Conservation (phyloP, 768 basidiomycete genomes). For the Tricholoma matsutake region DNA sequence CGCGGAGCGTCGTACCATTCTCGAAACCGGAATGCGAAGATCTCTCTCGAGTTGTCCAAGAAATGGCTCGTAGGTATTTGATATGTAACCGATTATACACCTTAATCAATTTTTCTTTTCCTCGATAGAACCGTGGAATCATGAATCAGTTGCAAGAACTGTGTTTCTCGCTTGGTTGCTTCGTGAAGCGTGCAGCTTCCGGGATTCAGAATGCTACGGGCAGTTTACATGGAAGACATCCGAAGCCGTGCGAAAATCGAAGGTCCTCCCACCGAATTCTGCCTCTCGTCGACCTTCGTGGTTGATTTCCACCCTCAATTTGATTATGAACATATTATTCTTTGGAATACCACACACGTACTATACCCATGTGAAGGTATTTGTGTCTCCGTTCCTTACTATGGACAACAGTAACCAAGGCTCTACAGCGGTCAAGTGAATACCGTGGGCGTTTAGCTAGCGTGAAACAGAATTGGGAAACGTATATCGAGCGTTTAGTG, state of each 20-base stretch:
- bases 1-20: slow-evolving; percentile 46
- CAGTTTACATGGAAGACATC: slow-evolving; percentile 35
- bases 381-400: neutral
- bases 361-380: slow-evolving; percentile 43
- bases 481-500: slow-evolving; percentile 47
- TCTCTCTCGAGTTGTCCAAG: slow-evolving; percentile 36
- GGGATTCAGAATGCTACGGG: slow-evolving; percentile 44
- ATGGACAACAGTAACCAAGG: neutral
- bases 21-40: slow-evolving; percentile 54
- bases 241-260: slow-evolving; percentile 17
- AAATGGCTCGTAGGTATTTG: slow-evolving; percentile 29
- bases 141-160: slow-evolving; percentile 38
- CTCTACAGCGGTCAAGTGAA: slow-evolving; percentile 36
- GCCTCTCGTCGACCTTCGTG: slow-evolving; percentile 17
- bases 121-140: slow-evolving; percentile 28
- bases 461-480: slow-evolving; percentile 48
- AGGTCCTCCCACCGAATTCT: slow-evolving; percentile 12
- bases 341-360: slow-evolving; percentile 55
- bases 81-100: neutral
- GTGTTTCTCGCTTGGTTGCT: slow-evolving; percentile 50
- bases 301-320: slow-evolving; percentile 27
- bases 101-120: neutral
- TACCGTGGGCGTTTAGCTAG: slow-evolving; percentile 47
- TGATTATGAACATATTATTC: slow-evolving; percentile 41
- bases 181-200: slow-evolving; percentile 49